Evolutionary conservation across 2,329 filamentous ascomycete genomes (phyloP).

Genomic region (Penicillium sp.): DNA sequence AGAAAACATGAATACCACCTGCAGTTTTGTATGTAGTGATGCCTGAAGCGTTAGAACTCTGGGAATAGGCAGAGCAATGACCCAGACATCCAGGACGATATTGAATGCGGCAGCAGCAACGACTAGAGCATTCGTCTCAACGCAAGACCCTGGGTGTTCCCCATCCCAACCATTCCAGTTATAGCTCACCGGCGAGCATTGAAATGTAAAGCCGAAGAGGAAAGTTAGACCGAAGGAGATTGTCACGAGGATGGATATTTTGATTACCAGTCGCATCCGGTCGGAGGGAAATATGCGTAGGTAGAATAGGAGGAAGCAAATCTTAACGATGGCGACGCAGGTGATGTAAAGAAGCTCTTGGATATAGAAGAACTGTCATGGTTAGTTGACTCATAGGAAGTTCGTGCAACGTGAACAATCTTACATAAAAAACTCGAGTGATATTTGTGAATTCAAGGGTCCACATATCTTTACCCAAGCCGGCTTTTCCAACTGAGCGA

Average conservation of each 20-base stretch:
- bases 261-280: slow-evolving; percentile 8
- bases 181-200: slow-evolving; percentile 4
- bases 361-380: slow-evolving; percentile 4
- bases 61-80: slow-evolving; percentile 14
- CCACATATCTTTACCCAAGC: slow-evolving; percentile 6
- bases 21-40: slow-evolving; percentile 5
- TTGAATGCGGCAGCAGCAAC: slow-evolving; percentile 2
- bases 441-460: slow-evolving; percentile 3
- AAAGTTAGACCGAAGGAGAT: slow-evolving; percentile 9
- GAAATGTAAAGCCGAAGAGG: slow-evolving; percentile 1
- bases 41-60: slow-evolving; percentile 11
- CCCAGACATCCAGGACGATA: slow-evolving; percentile 7
- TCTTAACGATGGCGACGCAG: slow-evolving; percentile 4
- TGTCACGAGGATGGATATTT: slow-evolving; percentile 4
- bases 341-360: slow-evolving; percentile 7
- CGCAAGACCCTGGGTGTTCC: neutral
- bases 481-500: slow-evolving; percentile 2
- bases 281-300: slow-evolving; percentile 12
- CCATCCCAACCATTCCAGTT: slow-evolving; percentile 7
- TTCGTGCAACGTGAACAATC: neutral
- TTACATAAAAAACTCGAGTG: slow-evolving; percentile 4
- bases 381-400: neutral
- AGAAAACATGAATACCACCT: slow-evolving; percentile 6
- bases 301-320: slow-evolving; percentile 12
- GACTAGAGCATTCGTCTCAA: neutral